Evolutionary conservation across 129 eudicot genomes (phyloP).

Genomic region (Gnaphalium uliginosum): DNA sequence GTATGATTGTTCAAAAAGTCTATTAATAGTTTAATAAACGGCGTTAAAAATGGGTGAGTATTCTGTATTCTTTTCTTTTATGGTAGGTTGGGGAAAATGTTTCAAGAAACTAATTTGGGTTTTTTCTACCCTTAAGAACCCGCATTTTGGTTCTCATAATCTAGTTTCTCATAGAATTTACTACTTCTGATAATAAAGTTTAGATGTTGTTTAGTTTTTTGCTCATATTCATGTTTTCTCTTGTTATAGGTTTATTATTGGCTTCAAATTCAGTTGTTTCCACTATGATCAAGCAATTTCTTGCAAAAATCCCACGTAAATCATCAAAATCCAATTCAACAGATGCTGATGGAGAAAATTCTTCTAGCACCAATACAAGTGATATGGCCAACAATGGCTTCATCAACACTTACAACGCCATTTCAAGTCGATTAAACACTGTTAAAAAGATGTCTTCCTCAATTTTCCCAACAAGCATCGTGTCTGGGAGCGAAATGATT

Average conservation of each 20-base stretch:
- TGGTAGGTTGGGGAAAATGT: slow-evolving; percentile 9
- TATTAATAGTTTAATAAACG: not conserved
- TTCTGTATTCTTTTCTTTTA: not conserved
- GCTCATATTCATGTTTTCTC: not conserved
- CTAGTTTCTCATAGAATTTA: slow-evolving; percentile 8
- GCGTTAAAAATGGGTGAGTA: not conserved
- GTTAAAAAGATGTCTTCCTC: slow-evolving; percentile 67
- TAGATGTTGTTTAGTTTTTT: slow-evolving; percentile 15
- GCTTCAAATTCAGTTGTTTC: slow-evolving; percentile 34
- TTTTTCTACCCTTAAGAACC: not conserved
- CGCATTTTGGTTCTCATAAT: slow-evolving; percentile 4
- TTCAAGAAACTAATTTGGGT: not conserved
- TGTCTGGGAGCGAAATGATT: slow-evolving; percentile 48
- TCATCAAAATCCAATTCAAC: slow-evolving; percentile 43
- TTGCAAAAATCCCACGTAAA: slow-evolving; percentile 61
- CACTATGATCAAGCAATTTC: slow-evolving; percentile 68
- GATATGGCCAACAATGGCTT: slow-evolving; percentile 41
- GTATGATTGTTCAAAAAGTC: slow-evolving; percentile 6
- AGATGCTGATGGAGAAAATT: slow-evolving; percentile 43
- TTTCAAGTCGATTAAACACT: slow-evolving; percentile 52
- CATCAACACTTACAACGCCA: slow-evolving; percentile 50
- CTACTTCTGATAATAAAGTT: slow-evolving; percentile 3
- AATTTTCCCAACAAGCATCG: slow-evolving; percentile 47
- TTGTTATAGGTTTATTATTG: slow-evolving; percentile 33
- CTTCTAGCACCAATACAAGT: slow-evolving; percentile 27